Evolutionary conservation across 116 monocot genomes (phyloP).

Genomic region (Papilionanthe hybrid): DNA sequence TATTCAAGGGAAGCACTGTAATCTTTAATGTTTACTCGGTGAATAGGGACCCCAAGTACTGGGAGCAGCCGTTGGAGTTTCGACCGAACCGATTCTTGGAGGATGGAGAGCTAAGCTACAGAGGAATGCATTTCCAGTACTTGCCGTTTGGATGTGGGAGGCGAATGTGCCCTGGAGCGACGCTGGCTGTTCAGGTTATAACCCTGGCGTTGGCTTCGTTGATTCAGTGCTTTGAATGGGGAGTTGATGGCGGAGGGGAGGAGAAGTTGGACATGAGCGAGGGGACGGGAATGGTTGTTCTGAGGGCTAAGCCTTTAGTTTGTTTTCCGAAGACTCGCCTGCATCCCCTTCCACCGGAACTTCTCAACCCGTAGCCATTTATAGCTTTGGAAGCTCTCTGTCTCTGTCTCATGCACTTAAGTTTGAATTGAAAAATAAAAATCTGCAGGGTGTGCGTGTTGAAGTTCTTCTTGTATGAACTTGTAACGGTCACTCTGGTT

Average conservation of each 20-base stretch:
- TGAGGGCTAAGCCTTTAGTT: conserved; percentile 22
- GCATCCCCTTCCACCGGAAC: too few relatives aligned
- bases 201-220: conserved; percentile 15
- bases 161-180: background rate
- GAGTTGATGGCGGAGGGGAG: background rate
- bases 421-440: too few relatives aligned
- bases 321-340: too few relatives aligned
- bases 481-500: too few relatives aligned
- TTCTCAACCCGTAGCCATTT: background rate
- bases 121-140: background rate
- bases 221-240: conserved; percentile 57
- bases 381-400: background rate
- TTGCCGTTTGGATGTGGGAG: background rate
- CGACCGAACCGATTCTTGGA: background rate
- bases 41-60: background rate
- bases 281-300: conserved; percentile 39
- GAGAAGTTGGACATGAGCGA: conserved; percentile 50
- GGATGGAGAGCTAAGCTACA: background rate
- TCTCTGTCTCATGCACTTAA: too few relatives aligned
- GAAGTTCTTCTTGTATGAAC: too few relatives aligned
- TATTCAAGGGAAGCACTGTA: background rate
- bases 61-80: background rate
- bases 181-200: too few relatives aligned
- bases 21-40: background rate
- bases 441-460: too few relatives aligned